Evolutionary conservation across 2,329 filamentous ascomycete species (phyloP).

Genomic region (Aspergillus vadensis): DNA sequence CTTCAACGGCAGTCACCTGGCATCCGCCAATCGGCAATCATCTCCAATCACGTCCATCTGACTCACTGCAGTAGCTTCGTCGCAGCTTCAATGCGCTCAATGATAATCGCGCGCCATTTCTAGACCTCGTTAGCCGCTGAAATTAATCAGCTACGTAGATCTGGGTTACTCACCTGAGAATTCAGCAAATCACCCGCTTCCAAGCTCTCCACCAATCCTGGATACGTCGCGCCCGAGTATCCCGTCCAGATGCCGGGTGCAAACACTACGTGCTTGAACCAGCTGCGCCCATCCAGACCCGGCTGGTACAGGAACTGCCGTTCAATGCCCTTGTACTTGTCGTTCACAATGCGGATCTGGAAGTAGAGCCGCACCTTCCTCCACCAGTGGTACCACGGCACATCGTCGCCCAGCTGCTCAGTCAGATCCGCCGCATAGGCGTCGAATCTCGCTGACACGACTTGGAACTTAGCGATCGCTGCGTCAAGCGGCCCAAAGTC

Average conservation of each 20-base stretch:
- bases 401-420: constrained; percentile 52
- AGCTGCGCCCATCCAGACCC: constrained; percentile 76
- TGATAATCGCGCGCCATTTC: constrained; percentile 46
- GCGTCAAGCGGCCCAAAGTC: constrained; percentile 52
- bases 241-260: constrained; percentile 90
- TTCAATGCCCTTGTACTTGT: constrained; percentile 82
- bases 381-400: constrained; percentile 80
- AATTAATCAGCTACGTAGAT: constrained; percentile 9
- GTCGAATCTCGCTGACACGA: constrained; percentile 56
- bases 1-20: not conserved
- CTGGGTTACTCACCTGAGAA: constrained; percentile 49
- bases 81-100: constrained; percentile 38
- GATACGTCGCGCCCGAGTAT: constrained; percentile 73
- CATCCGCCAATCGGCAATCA: not conserved
- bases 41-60: not conserved
- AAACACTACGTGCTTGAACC: constrained; percentile 96
- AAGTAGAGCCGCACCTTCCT: constrained; percentile 65
- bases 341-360: constrained; percentile 69
- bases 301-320: constrained; percentile 73
- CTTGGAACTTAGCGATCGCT: constrained; percentile 52
- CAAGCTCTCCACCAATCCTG: constrained; percentile 64
- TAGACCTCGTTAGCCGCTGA: constrained; percentile 18
- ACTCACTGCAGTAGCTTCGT: constrained; percentile 31
- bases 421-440: constrained; percentile 50
- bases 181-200: constrained; percentile 52